Evolutionary conservation across 1,284 basidiomycete species (phyloP).

Genomic region (Austroboletus rostrupii): DNA sequence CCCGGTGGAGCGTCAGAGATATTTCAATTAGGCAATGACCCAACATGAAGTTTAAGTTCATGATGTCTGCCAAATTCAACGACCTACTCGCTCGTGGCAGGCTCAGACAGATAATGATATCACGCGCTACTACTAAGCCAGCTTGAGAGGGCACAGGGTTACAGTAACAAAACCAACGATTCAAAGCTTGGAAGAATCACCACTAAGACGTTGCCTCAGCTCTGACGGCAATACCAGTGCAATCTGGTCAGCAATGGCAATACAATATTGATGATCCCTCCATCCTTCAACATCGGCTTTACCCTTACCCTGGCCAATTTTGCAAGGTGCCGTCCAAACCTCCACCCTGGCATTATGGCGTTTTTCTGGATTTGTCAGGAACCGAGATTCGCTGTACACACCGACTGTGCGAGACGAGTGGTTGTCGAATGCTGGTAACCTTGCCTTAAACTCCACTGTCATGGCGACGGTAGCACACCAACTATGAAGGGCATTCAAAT

Average conservation of each 20-base stretch:
- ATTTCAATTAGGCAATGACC: too few relatives aligned
- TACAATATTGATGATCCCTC: conserved; percentile 58
- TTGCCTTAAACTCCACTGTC: conserved; percentile 56
- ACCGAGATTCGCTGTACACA: conserved; percentile 46
- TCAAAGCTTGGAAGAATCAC: conserved; percentile 22
- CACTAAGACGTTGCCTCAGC: conserved; percentile 34
- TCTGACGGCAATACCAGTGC: conserved; percentile 46
- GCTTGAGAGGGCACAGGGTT: too few relatives aligned
- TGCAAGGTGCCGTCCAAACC: conserved; percentile 59
- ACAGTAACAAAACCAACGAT: background rate
- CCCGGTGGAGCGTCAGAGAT: too few relatives aligned
- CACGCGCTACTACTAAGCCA: too few relatives aligned
- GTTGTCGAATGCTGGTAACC: conserved; percentile 41
- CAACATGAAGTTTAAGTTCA: too few relatives aligned
- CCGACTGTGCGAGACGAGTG: conserved; percentile 50
- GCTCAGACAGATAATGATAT: too few relatives aligned
- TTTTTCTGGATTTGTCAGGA: conserved; percentile 47
- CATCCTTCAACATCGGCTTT: conserved; percentile 37
- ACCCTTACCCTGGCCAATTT: conserved; percentile 41
- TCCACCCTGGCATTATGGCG: conserved; percentile 56
- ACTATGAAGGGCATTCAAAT: conserved; percentile 32
- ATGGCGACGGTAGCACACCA: conserved; percentile 62
- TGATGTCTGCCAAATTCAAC: too few relatives aligned
- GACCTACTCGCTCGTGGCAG: too few relatives aligned
- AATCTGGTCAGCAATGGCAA: conserved; percentile 61